Evolutionary conservation across 2,329 filamentous ascomycete genomes (phyloP).

Genomic region (Periconia digitata): DNA sequence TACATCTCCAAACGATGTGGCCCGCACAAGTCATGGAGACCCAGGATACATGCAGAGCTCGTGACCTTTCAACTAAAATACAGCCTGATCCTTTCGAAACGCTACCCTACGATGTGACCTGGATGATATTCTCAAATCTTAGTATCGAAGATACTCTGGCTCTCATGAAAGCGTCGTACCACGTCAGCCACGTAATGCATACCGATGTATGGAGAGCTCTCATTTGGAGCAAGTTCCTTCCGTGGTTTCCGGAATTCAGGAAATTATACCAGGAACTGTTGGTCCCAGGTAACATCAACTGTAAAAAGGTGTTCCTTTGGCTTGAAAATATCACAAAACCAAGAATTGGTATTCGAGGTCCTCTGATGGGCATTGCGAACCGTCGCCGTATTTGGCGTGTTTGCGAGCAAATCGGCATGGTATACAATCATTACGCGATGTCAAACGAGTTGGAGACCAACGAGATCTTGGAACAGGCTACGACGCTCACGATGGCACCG

Average conservation of each 20-base stretch:
- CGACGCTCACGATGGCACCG: background rate
- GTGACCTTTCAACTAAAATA: constrained; percentile 8
- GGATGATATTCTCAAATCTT: constrained; percentile 9
- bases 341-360: constrained; percentile 18
- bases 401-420: background rate
- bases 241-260: background rate
- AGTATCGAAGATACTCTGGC: constrained; percentile 7
- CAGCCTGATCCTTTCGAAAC: constrained; percentile 12
- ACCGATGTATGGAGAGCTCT: background rate
- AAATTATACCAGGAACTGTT: background rate
- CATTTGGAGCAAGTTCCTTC: background rate
- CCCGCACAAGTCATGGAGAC: background rate
- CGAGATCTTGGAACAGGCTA: background rate
- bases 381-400: constrained; percentile 33
- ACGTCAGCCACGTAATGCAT: constrained; percentile 10
- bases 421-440: background rate
- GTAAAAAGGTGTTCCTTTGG: constrained; percentile 24
- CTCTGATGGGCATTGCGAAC: constrained; percentile 35
- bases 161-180: constrained; percentile 16
- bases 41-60: background rate
- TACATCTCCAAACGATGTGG: background rate
- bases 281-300: constrained; percentile 12
- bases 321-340: constrained; percentile 18
- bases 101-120: constrained; percentile 17
- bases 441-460: background rate